Conservation (phyloP, 2,329 filamentous ascomycete genomes). For the Colletotrichum salicis region DNA sequence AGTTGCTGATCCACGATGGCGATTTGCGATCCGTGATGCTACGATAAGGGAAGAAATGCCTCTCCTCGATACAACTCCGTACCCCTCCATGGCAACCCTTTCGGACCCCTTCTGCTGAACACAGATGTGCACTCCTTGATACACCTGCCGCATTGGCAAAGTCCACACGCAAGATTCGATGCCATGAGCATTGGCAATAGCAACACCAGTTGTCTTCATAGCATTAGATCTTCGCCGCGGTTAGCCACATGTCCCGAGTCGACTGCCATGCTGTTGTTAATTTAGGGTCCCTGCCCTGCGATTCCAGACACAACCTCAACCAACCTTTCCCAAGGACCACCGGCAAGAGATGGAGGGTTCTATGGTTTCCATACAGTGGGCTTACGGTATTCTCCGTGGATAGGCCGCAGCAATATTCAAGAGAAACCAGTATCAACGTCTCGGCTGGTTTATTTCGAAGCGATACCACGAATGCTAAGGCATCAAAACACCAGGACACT, state of each 20-base stretch:
- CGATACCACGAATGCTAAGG: constrained; percentile 16
- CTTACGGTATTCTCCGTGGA: constrained; percentile 4
- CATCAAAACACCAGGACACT: neutral
- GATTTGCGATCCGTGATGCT: constrained; percentile 21
- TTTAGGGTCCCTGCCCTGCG: constrained; percentile 14
- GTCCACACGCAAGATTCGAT: neutral
- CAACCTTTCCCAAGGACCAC: neutral
- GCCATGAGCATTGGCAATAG: neutral
- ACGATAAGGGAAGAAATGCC: constrained; percentile 27
- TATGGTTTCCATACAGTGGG: neutral
- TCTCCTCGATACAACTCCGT: neutral
- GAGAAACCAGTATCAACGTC: neutral
- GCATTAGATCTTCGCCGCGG: constrained; percentile 7
- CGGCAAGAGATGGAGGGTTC: neutral
- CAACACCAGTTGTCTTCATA: neutral
- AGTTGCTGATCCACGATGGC: constrained; percentile 22
- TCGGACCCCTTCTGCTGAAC: constrained; percentile 2
- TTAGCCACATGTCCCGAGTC: constrained; percentile 1
- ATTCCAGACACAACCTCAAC: neutral
- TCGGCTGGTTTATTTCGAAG: constrained; percentile 15
- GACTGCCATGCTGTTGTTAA: neutral
- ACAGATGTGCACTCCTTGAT: constrained; percentile 2
- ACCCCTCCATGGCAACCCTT: neutral
- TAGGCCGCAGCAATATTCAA: neutral
- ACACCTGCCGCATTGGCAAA: neutral